Percentiles rank a stretch among this genome's conserved stretches.
These are phyloP conservation scores for Paecilomyces sp. DNA, from an alignment of 2,329 filamentous ascomycete genomes.

Conservation along the genomic window DNA sequence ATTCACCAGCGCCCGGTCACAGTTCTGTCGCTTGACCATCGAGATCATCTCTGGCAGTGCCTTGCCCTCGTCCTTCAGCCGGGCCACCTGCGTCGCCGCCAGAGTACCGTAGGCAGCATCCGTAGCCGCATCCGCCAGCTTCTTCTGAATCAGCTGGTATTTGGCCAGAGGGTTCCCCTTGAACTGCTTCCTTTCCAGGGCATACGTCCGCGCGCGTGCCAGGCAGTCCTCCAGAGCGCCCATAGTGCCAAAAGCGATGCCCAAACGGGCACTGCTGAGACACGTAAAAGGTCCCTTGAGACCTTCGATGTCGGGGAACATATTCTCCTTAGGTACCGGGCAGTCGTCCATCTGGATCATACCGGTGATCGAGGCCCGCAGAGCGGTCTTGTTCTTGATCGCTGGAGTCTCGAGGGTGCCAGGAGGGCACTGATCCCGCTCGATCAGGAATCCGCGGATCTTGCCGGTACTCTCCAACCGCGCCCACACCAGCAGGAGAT, in stretches of 20 bases:
- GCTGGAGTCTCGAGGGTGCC: slow-evolving; percentile 86
- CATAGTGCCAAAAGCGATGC: slow-evolving; percentile 89
- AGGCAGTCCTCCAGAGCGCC: slow-evolving; percentile 93
- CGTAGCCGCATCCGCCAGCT: slow-evolving; percentile 84
- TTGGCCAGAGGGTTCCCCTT: slow-evolving; percentile 90
- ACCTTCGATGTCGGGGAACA: slow-evolving; percentile 88
- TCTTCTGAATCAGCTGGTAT: slow-evolving; percentile 97
- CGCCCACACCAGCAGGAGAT: slow-evolving; percentile 83
- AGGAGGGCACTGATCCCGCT: slow-evolving; percentile 74
- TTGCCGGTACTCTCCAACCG: slow-evolving; percentile 87
- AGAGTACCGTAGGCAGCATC: slow-evolving; percentile 89
- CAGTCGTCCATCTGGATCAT: slow-evolving; percentile 96
- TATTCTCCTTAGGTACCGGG: slow-evolving; percentile 81
- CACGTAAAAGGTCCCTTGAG: slow-evolving; percentile 86
- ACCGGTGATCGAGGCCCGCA: slow-evolving; percentile 87
- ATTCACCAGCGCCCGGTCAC: slow-evolving; percentile 76
- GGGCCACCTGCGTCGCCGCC: slow-evolving; percentile 81
- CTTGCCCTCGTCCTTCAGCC: slow-evolving; percentile 87
- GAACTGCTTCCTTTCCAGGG: slow-evolving; percentile 93
- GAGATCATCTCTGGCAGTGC: slow-evolving; percentile 90
- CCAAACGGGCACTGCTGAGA: slow-evolving; percentile 86
- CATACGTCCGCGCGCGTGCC: slow-evolving; percentile 69
- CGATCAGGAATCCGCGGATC: slow-evolving; percentile 87
- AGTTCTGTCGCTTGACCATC: slow-evolving; percentile 97
- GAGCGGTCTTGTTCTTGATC: slow-evolving; percentile 91